Evolutionary conservation across 495 filamentous ascomycete species (phyloP).

Genomic region (Penicillium tannophilum): DNA sequence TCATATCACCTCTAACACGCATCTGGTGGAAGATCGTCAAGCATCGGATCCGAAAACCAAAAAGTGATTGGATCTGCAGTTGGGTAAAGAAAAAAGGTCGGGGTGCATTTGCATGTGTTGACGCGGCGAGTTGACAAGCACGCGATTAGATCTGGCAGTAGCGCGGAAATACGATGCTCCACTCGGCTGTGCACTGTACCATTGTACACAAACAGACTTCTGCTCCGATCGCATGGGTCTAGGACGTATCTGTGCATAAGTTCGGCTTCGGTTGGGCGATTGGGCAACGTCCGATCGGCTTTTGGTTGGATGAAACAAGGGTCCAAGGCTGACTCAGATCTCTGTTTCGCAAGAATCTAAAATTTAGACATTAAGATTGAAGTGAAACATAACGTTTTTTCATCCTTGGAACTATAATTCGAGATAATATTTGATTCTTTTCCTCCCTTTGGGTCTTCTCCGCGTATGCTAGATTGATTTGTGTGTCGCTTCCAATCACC

Average conservation of each 20-base stretch:
- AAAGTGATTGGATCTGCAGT: slow-evolving; percentile 17
- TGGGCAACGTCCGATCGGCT: slow-evolving; percentile 24
- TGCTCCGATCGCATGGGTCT: slow-evolving; percentile 14
- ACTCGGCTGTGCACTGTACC: not conserved
- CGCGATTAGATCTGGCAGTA: slow-evolving; percentile 26
- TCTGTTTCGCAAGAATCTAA: slow-evolving; percentile 10
- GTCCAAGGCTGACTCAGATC: slow-evolving; percentile 30
- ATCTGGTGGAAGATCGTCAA: slow-evolving; percentile 26
- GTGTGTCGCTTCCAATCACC: not conserved
- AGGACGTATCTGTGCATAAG: slow-evolving; percentile 4
- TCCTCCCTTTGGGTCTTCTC: too few relatives aligned
- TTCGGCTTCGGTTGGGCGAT: slow-evolving; percentile 18
- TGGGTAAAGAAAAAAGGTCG: slow-evolving; percentile 7
- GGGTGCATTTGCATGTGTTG: slow-evolving; percentile 23
- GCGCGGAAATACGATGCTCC: not conserved
- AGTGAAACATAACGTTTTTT: slow-evolving; percentile 4
- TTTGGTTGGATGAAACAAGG: slow-evolving; percentile 21
- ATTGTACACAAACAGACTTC: slow-evolving; percentile 10
- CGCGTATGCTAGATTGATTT: not conserved
- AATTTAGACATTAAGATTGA: slow-evolving; percentile 1
- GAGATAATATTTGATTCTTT: too few relatives aligned
- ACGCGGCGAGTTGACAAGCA: slow-evolving; percentile 24
- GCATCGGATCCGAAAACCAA: not conserved
- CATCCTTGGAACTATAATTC: not conserved
- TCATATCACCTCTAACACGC: slow-evolving; percentile 10